phyloP scores from a whole-genome alignment of 345 rosid species.

The Rhodamnia rubescens region DNA sequence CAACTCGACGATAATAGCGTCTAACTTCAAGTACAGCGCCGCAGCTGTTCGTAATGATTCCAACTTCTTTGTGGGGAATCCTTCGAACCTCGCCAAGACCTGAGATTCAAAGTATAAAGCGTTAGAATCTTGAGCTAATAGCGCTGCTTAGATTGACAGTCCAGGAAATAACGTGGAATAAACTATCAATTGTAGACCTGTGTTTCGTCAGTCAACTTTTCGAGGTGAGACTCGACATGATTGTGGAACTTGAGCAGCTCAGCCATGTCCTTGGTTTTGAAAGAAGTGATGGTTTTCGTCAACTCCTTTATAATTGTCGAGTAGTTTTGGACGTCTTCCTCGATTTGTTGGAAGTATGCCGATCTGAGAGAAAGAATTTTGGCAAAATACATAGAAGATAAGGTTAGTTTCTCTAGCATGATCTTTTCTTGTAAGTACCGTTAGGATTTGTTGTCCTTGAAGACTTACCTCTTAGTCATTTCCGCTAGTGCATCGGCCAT shows the following conservation, averaged over 20 bases:
- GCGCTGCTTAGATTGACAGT: neutral
- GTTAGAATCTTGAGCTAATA: neutral
- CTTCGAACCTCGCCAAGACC: conserved; percentile 89
- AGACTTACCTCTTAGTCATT: conserved; percentile 61
- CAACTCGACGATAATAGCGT: conserved; percentile 41
- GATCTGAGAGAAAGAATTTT: conserved; percentile 36
- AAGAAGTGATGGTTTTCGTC: conserved; percentile 38
- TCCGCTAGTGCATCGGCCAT: conserved; percentile 98
- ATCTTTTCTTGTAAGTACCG: neutral
- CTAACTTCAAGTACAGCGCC: conserved; percentile 47
- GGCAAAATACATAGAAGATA: neutral
- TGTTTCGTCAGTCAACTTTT: conserved; percentile 76
- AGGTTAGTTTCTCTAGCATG: neutral
- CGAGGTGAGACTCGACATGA: conserved; percentile 75
- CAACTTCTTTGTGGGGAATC: conserved; percentile 75
- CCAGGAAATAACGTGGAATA: neutral
- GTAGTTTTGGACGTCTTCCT: conserved; percentile 65
- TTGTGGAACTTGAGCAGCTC: conserved; percentile 61
- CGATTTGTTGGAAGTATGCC: conserved; percentile 78
- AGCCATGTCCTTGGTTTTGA: conserved; percentile 69
- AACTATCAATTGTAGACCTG: conserved; percentile 31
- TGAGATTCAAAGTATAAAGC: conserved; percentile 2
- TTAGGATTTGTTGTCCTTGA: neutral
- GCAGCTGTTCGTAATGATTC: conserved; percentile 74
- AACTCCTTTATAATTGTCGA: conserved; percentile 43